Conservation (phyloP, 1,284 basidiomycete species). For the Puccinia horiana region DNA sequence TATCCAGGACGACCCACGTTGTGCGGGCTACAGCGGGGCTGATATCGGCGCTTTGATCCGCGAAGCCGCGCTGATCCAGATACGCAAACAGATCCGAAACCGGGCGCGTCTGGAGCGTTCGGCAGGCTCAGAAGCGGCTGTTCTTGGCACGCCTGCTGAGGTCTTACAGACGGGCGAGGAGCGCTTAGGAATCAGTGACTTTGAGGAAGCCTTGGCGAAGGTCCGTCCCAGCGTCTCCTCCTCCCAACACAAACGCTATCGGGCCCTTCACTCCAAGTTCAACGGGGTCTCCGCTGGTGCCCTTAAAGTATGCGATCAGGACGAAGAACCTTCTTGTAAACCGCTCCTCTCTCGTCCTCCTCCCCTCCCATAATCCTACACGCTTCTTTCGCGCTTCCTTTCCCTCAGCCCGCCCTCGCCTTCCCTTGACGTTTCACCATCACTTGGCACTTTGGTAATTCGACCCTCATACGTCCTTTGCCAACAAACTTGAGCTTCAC, state of each 20-base stretch:
- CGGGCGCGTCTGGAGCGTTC: slow-evolving; percentile 45
- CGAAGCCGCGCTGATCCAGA: slow-evolving; percentile 83
- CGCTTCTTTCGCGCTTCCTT: neutral
- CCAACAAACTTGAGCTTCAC: too few species aligned
- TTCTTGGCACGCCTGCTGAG: neutral
- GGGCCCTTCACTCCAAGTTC: slow-evolving; percentile 74
- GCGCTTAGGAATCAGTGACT: slow-evolving; percentile 64
- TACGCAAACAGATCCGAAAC: slow-evolving; percentile 61
- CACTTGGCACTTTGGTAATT: too few species aligned
- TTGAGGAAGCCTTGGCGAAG: slow-evolving; percentile 74
- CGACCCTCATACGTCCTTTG: too few species aligned
- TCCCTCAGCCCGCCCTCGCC: neutral
- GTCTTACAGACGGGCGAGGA: slow-evolving; percentile 54
- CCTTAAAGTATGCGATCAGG: slow-evolving; percentile 13
- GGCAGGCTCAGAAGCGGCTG: neutral
- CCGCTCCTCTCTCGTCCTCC: neutral
- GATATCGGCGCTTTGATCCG: slow-evolving; percentile 82
- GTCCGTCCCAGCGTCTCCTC: slow-evolving; percentile 81
- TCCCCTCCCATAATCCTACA: neutral
- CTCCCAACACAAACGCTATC: slow-evolving; percentile 78
- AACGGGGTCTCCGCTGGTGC: slow-evolving; percentile 64
- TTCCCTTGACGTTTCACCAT: neutral
- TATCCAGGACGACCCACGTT: slow-evolving; percentile 60
- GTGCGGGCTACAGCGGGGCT: slow-evolving; percentile 85
- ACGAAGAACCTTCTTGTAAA: slow-evolving; percentile 28